Base-by-base conservation (phyloP, 371 early-diverging fungal genomes). In the Zychaea mexicana region DNA sequence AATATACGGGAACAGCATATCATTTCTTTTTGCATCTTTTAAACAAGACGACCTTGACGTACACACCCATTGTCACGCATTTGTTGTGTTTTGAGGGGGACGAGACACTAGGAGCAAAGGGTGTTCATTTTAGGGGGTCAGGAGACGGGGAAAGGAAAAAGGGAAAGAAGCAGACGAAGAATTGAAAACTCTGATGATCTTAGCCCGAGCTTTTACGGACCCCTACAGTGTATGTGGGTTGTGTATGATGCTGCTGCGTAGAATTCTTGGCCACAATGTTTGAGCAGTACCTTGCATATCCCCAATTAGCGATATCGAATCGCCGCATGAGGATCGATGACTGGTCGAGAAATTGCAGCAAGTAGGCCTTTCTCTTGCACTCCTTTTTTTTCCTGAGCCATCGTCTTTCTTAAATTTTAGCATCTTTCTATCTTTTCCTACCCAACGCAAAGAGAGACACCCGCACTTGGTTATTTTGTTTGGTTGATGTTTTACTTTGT, bases 281-380 rank as follows among this genome's bases (percentile, higher is more conserved):
- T n/a, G n/a, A n/a, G n/a, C n/a, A n/a, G n/a, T n/a, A n/a, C n/a
- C n/a, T n/a, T n/a, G 60, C 47, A 46, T 60, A 31, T 36, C 56
- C 42, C 60, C 60, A 60, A 60, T 60, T 24, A 60, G 13, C 28
- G 60, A 21, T 15, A 47, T 31, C 27, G 36, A 60, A 60, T 19
- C n/a, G 19, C 52, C 53, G 62, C 62, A 61, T 61, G 62, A 52
- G 62, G 53, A 28, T 60, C 53, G 62, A 61, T 53, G 62, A 61
- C 31, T 61, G 62, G 62, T 28, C 59, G 30, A 38, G 59, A 58
- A 30, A 30, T 27, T 58, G 59, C 59, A 58, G 59, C 59, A 58
- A 54, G 24, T n/a, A n/a, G 6, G 52, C n/a, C 10, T 26, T 19
- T 32, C 31, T 38, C 22, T 22, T 30, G 21, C 46, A n/a, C 32